Evolutionary conservation across 73 alveolate genomes (phyloP).

Genomic region (Diophrys appendiculata): DNA sequence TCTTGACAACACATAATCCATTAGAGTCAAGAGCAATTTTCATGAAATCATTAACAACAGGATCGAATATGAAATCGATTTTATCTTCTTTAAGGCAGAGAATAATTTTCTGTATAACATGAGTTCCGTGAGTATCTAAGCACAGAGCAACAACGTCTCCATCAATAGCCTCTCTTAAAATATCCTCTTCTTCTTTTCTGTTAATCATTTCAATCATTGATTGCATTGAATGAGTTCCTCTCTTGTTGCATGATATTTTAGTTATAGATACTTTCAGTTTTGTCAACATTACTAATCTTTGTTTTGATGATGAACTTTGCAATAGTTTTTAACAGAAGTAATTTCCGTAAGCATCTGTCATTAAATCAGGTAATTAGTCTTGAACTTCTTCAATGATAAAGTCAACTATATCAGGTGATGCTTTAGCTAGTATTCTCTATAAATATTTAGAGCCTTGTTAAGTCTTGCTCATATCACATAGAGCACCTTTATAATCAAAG

Average conservation of each 20-base stretch:
- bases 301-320: constrained; percentile 61
- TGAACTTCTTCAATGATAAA: constrained; percentile 73
- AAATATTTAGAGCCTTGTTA: constrained; percentile 82
- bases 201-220: constrained; percentile 76
- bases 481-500: constrained; percentile 43
- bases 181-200: constrained; percentile 86
- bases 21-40: constrained; percentile 76
- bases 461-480: constrained; percentile 38
- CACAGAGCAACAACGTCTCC: constrained; percentile 70
- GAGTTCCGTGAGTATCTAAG: constrained; percentile 85
- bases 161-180: constrained; percentile 65
- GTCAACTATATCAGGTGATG: constrained; percentile 77
- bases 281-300: constrained; percentile 70
- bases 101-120: constrained; percentile 85
- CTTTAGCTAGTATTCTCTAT: constrained; percentile 76
- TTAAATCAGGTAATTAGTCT: constrained; percentile 57
- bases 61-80: constrained; percentile 73
- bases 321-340: constrained; percentile 86
- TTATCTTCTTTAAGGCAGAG: constrained; percentile 74
- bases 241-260: constrained; percentile 80
- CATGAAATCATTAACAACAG: constrained; percentile 64
- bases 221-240: constrained; percentile 93
- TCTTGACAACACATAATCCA: constrained; percentile 84
- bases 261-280: constrained; percentile 68
- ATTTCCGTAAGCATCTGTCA: constrained; percentile 90